Base-by-base conservation (phyloP, 2,329 filamentous ascomycete genomes). In the Colletotrichum lini region DNA sequence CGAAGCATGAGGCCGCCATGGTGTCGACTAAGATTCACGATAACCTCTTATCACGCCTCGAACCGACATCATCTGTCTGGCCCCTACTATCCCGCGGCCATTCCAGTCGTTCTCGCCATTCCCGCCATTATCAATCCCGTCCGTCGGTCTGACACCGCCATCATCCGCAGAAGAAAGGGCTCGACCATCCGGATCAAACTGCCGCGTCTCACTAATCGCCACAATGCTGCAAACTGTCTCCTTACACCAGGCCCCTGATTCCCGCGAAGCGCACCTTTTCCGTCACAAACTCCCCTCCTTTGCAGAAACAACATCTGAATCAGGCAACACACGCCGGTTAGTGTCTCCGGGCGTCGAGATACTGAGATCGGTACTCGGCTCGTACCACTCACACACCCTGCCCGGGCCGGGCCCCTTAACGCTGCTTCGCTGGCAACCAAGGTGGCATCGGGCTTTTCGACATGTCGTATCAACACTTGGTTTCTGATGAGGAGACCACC, bases 331-430 rank as follows among this genome's bases (percentile, higher is more conserved):
- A 62, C 18, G 23, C 54, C 54, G 30, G 8, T 30, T 6, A 70
- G 35, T 54, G 53, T 61, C 56, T 69, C 66, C 70, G 52, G 40
- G 54, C 53, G 18, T 50, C 26, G 12, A 56, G 49, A 69, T 21
- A 70, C 54, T 50, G 61, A 59, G 70, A 70, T 70, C 70, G 70
- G 70, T 60, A 70, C 53, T 70, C 70, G 70, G 70, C 53, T 72
- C 66, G 66, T 54, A 65, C 50, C 53, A 45, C 52, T 60, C 70
- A 65, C 65, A 65, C 66, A 35, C 59, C 66, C 56, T n/a, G 35
- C 53, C 70, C 47, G 66, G 54, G 45, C 63, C 67, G 54, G 47
- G 13, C 54, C 67, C 49, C 56, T 63, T 45, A 44, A 63, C 65
- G 58, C 63, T 71, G 68, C 68, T 63, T 68, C 52, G 68, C 52